phyloP scores from a whole-genome alignment of 768 basidiomycete genomes.

The Porphyrellus cyaneotinctus region DNA sequence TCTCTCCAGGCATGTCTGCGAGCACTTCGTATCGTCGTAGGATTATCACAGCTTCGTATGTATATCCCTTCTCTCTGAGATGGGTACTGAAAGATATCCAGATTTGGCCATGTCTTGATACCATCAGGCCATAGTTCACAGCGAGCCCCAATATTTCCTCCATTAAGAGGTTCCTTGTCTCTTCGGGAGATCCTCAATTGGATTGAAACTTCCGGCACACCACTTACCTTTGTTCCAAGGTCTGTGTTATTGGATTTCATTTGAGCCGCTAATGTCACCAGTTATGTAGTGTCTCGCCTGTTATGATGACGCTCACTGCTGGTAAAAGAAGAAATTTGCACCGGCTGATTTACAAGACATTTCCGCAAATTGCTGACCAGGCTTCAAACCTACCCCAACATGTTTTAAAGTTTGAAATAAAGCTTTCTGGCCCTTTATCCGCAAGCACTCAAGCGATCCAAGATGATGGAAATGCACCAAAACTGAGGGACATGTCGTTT shows the following conservation, averaged over 20 bases:
- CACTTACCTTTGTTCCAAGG: constrained; percentile 51
- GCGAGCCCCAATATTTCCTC: constrained; percentile 42
- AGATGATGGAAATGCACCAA: not conserved
- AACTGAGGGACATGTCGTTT: not conserved
- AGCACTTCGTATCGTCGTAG: constrained; percentile 6
- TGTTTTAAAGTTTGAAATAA: constrained; percentile 41
- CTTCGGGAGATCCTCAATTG: constrained; percentile 45
- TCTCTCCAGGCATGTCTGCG: constrained; percentile 4
- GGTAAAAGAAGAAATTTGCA: constrained; percentile 37
- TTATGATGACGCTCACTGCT: constrained; percentile 30
- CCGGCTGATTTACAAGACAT: constrained; percentile 46
- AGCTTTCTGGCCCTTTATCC: constrained; percentile 13
- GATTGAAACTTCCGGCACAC: constrained; percentile 34
- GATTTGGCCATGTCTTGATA: constrained; percentile 61
- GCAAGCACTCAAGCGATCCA: not conserved
- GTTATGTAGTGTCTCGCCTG: constrained; percentile 36
- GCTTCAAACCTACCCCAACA: constrained; percentile 10
- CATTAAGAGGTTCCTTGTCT: constrained; percentile 39
- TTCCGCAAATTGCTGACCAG: constrained; percentile 17
- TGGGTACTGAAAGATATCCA: constrained; percentile 24
- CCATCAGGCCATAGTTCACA: constrained; percentile 33
- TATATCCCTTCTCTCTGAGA: not conserved
- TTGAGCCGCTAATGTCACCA: not conserved
- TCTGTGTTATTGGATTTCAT: constrained; percentile 19
- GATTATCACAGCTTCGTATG: constrained; percentile 40